Evolutionary conservation across 495 filamentous ascomycete species (phyloP), one percentile per base, ranked within the genome.

Genomic region (Poronia punctata): DNA sequence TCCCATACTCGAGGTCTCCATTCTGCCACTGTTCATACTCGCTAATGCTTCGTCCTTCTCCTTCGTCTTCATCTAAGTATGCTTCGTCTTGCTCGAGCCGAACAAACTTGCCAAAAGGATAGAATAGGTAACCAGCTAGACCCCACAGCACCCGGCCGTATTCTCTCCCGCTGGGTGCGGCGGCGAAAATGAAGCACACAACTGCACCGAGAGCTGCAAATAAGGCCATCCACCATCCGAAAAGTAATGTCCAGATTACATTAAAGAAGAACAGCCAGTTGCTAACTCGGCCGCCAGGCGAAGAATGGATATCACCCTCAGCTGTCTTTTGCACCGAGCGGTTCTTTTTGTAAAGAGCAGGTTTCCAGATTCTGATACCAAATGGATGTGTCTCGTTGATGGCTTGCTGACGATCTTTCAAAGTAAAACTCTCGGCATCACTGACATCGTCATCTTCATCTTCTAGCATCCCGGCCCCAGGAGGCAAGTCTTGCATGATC

Each of bases 1-100:
- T 73, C 3, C 92, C 92, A 62, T 95, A 86, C 61, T 99, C 92
- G 24, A 99, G 67, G 57, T 99, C 92, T 25, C 92, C 92, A 51
- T 82, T 94, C 59, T 99, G 92, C 92, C 92, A 99, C 59, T 94
- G 89, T 59, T 97, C 92, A 61, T 99, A 99, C 64, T 99, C 92
- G 56, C 86, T 94, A 58, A 99, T 96, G 61, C 88, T 97, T 52
- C 92, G 77, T n/a, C 93, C 92, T 64, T 99, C 92, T n/a, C 89
- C 93, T 54, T 94, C 80, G 59, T 99, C 92, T 61, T 99, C 92
- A 49, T 97, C 86, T 16, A 86, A 74, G 59, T 99, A 99, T 22
- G 82, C 80, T 52, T 97, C 92, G 52, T 99, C 88, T 50, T 87
- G 85, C 51, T 93, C 81, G 18, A 99, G 74, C 35, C 86, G 83